phyloP scores from a whole-genome alignment of 257 asterid species.

The Knoxia roxburghii region DNA sequence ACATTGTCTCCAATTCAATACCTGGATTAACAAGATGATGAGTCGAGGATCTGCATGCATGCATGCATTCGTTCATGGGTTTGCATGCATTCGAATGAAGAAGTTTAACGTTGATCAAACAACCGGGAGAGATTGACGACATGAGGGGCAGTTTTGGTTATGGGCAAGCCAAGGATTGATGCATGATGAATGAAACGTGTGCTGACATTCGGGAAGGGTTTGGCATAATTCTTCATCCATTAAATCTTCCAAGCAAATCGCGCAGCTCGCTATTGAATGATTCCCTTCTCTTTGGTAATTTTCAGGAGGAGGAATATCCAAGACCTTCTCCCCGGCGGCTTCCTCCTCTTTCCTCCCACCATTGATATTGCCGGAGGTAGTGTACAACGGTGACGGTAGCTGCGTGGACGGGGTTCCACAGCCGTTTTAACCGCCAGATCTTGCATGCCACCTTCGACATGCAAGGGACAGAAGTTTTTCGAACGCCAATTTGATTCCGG shows the following conservation, averaged over 20 bases:
- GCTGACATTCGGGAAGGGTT: conserved; percentile 7
- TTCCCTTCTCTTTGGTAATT: not conserved
- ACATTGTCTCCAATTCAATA: no score
- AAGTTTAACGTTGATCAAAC: conserved; percentile 4
- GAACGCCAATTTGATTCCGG: conserved; percentile 9
- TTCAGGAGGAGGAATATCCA: conserved; percentile 6
- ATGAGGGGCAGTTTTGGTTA: conserved; percentile 10
- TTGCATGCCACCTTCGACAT: not conserved
- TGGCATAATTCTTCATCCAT: conserved; percentile 13
- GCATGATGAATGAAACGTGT: not conserved
- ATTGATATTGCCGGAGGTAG: not conserved
- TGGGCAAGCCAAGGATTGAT: conserved; percentile 8
- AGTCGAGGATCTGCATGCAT: no score
- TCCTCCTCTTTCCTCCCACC: not conserved
- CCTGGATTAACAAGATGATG: no score
- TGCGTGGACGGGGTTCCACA: not conserved
- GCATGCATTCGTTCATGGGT: no score
- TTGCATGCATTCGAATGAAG: no score
- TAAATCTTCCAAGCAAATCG: conserved; percentile 12
- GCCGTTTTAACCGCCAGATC: not conserved
- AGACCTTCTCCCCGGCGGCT: not conserved
- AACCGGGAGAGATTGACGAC: conserved; percentile 7
- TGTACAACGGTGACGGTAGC: not conserved
- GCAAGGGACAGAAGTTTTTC: not conserved
- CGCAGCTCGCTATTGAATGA: not conserved